Evolutionary conservation across 2,329 filamentous ascomycete species (phyloP).

Genomic region (Cladophialophora psammophila): DNA sequence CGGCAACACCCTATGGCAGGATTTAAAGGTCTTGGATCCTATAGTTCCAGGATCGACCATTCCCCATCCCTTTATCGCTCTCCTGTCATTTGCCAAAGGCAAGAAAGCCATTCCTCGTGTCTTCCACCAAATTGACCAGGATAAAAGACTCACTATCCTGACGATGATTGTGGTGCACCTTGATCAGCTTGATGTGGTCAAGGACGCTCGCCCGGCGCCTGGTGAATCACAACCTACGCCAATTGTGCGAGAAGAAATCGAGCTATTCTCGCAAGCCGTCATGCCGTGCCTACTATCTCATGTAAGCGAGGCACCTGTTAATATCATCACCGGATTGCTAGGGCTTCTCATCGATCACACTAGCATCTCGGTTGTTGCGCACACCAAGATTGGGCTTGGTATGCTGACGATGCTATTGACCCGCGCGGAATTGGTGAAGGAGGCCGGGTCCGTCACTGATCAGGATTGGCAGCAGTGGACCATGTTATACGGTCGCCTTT

Average conservation of each 20-base stretch:
- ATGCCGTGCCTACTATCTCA: slow-evolving; percentile 90
- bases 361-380: slow-evolving; percentile 82
- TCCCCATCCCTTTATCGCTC: slow-evolving; percentile 91
- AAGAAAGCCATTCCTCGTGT: slow-evolving; percentile 95
- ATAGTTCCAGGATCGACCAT: slow-evolving; percentile 74
- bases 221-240: slow-evolving; percentile 77
- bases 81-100: slow-evolving; percentile 92
- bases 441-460: slow-evolving; percentile 73
- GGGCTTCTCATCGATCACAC: slow-evolving; percentile 82
- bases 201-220: slow-evolving; percentile 75
- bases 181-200: slow-evolving; percentile 88
- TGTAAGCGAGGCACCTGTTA: slow-evolving; percentile 86
- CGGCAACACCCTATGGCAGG: slow-evolving; percentile 81
- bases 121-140: slow-evolving; percentile 89
- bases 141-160: slow-evolving; percentile 89
- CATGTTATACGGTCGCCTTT: slow-evolving; percentile 81
- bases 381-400: slow-evolving; percentile 85
- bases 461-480: slow-evolving; percentile 84
- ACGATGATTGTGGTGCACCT: slow-evolving; percentile 96
- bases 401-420: slow-evolving; percentile 94
- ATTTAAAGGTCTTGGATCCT: slow-evolving; percentile 91
- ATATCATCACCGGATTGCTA: slow-evolving; percentile 88
- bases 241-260: slow-evolving; percentile 86
- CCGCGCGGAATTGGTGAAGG: slow-evolving; percentile 90
- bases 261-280: slow-evolving; percentile 85